These are phyloP conservation scores for Chalciporus pseudorubinellus DNA, from an alignment of 768 basidiomycete genomes.

Conservation along the genomic window DNA sequence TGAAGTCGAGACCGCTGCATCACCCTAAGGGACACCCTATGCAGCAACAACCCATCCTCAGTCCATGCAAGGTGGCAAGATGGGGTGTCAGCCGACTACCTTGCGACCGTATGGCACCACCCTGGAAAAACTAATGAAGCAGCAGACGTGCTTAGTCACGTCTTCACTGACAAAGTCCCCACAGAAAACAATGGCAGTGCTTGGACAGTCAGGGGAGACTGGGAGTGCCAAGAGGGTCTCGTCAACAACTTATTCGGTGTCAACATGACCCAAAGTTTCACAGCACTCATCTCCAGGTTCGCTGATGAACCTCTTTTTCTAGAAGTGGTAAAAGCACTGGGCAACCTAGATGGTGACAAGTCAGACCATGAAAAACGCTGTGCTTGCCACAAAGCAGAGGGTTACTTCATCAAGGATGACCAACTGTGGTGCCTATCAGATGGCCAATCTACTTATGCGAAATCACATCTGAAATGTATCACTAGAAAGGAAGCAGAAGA, in stretches of 20 bases:
- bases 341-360: slow-evolving; percentile 10
- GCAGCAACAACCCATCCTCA: slow-evolving; percentile 17
- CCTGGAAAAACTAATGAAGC: slow-evolving; percentile 24
- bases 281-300: not conserved
- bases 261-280: not conserved
- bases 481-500: slow-evolving; percentile 5
- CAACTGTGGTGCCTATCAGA: slow-evolving; percentile 22
- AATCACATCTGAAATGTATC: slow-evolving; percentile 1
- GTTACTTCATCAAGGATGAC: no score
- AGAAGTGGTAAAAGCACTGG: slow-evolving; percentile 14
- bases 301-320: slow-evolving; percentile 17
- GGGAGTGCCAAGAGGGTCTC: slow-evolving; percentile 19
- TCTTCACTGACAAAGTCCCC: not conserved
- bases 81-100: slow-evolving; percentile 18
- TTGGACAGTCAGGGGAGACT: no score
- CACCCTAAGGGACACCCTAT: slow-evolving; percentile 24
- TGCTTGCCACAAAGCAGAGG: slow-evolving; percentile 14
- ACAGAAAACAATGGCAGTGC: slow-evolving; percentile 26
- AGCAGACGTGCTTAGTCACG: slow-evolving; percentile 33
- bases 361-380: no score
- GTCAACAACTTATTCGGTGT: slow-evolving; percentile 19
- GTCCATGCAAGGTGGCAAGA: slow-evolving; percentile 31
- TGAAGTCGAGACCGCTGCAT: slow-evolving; percentile 26
- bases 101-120: slow-evolving; percentile 15
- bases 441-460: slow-evolving; percentile 5